phyloP scores from a whole-genome alignment of 2,329 filamentous ascomycete genomes.

The Colletotrichum sojae region DNA sequence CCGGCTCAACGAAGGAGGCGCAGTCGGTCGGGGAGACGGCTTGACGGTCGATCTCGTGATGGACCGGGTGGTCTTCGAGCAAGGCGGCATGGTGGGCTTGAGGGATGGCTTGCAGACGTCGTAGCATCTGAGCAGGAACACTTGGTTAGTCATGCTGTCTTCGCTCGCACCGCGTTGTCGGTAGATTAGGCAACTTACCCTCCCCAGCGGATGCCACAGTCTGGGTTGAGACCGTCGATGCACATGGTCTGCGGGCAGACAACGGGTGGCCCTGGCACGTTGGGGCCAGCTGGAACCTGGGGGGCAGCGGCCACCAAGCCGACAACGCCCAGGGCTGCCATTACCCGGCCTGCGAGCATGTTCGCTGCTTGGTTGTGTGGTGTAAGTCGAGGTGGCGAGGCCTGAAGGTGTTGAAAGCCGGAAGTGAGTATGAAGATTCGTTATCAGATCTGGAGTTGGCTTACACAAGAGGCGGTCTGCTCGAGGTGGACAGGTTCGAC shows the following conservation, averaged over 20 bases:
- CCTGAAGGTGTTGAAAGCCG: too few species aligned
- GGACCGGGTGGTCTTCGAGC: slow-evolving; percentile 18
- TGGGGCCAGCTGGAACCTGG: slow-evolving; percentile 3
- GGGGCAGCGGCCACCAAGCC: slow-evolving; percentile 30
- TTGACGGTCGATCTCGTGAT: slow-evolving; percentile 3
- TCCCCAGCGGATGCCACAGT: slow-evolving; percentile 47
- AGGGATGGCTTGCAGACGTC: slow-evolving; percentile 45
- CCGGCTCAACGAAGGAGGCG: slow-evolving; percentile 3
- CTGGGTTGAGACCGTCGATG: slow-evolving; percentile 45
- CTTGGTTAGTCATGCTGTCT: not conserved
- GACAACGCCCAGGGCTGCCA: slow-evolving; percentile 23
- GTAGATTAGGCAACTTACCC: slow-evolving; percentile 42
- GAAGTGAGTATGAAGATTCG: not conserved
- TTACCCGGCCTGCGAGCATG: slow-evolving; percentile 27
- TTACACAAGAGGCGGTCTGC: not conserved
- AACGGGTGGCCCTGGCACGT: not conserved
- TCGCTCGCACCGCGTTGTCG: not conserved
- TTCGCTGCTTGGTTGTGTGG: not conserved
- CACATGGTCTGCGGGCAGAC: slow-evolving; percentile 44
- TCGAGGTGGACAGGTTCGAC: not conserved
- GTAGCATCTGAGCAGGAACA: slow-evolving; percentile 44
- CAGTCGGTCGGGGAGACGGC: slow-evolving; percentile 6
- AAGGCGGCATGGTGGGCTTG: slow-evolving; percentile 36
- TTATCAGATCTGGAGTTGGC: not conserved
- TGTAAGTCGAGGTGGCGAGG: not conserved